Conservation (phyloP, 768 basidiomycete genomes). For the Russula brevipes region DNA sequence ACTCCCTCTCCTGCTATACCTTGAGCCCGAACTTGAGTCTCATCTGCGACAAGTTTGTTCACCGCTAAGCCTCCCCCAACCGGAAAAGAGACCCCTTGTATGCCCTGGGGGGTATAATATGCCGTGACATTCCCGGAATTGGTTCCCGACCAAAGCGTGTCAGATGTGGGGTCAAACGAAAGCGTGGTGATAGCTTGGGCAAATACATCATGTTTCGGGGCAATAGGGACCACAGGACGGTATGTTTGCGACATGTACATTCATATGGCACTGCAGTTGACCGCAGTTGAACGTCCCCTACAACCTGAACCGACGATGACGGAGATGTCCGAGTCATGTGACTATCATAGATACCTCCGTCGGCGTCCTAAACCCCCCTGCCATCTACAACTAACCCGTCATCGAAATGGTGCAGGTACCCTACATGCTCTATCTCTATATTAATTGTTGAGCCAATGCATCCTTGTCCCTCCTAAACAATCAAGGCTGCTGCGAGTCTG, state of each 20-base stretch:
- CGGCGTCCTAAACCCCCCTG: no score
- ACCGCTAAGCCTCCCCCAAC: slow-evolving; percentile 66
- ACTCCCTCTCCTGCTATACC: slow-evolving; percentile 57
- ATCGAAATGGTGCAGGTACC: no score
- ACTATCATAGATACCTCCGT: slow-evolving; percentile 10
- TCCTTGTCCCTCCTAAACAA: no score
- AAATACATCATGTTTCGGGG: slow-evolving; percentile 26
- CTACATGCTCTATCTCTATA: no score
- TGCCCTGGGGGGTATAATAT: slow-evolving; percentile 56
- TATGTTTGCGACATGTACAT: slow-evolving; percentile 25
- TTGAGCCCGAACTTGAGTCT: slow-evolving; percentile 68
- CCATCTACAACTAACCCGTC: no score
- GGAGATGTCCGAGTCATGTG: neutral
- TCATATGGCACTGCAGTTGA: neutral
- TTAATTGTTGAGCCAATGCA: no score
- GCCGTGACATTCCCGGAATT: slow-evolving; percentile 65
- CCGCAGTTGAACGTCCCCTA: neutral
- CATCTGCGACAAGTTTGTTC: slow-evolving; percentile 69
- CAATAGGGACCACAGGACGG: slow-evolving; percentile 26
- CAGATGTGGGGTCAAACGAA: slow-evolving; percentile 86
- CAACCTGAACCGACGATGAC: no score
- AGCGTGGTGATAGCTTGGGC: slow-evolving; percentile 63
- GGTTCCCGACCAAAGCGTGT: slow-evolving; percentile 82
- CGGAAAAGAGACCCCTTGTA: slow-evolving; percentile 68
- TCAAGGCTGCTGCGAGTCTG: no score